Evolutionary conservation across 139 green algal genomes (phyloP).

Genomic region (Tetradesmus lagerheimii): DNA sequence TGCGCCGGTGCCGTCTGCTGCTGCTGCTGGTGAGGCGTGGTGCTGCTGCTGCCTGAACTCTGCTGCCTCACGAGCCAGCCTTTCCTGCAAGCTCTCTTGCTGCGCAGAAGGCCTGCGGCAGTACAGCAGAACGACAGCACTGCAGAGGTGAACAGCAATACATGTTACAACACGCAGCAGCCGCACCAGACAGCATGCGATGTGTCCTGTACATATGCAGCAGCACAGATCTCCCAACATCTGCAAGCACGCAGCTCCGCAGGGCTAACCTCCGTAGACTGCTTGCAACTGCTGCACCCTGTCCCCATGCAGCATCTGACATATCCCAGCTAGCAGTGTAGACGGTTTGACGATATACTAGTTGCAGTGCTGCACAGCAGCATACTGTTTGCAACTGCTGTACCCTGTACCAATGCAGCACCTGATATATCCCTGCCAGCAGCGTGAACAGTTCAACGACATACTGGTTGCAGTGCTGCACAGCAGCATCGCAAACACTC

Average conservation of each 20-base stretch:
- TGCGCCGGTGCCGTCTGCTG: not conserved
- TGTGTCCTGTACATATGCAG: not conserved
- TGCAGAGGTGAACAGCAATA: not conserved
- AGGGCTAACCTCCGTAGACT: no score
- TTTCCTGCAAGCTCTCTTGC: constrained; percentile 46
- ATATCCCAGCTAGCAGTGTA: no score
- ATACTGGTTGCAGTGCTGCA: not conserved
- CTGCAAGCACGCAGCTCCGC: no score
- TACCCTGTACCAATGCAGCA: no score
- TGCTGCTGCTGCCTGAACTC: constrained; percentile 54
- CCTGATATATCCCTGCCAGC: no score
- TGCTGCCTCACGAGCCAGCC: constrained; percentile 47
- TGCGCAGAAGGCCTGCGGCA: not conserved
- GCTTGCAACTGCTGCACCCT: not conserved
- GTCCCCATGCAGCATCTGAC: not conserved
- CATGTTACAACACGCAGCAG: not conserved
- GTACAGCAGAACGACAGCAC: not conserved
- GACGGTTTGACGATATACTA: no score
- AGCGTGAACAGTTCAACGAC: no score
- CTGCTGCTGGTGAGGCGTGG: constrained; percentile 1
- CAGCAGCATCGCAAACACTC: not conserved
- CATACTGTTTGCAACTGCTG: no score
- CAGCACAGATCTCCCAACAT: not conserved
- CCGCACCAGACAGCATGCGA: not conserved
- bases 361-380: no score